Percentiles rank a stretch among this genome's conserved stretches.
Conservation (phyloP, 148 eudicot species). For the Cornus florida region DNA sequence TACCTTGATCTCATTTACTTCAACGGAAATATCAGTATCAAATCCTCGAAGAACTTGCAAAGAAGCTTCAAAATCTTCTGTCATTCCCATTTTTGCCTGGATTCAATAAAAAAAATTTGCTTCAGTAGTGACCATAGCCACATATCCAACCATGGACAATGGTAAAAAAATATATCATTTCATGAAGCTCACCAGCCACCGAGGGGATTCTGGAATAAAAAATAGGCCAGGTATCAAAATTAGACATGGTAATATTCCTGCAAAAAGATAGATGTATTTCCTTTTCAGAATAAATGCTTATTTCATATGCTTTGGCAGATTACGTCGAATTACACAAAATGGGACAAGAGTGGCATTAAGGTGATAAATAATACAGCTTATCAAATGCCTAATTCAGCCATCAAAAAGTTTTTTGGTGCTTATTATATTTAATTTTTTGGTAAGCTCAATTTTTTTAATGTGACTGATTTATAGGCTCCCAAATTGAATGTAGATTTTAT, state of each 20-base stretch:
- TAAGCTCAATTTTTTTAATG: no score
- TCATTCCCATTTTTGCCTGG: constrained; percentile 95
- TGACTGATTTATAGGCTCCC: no score
- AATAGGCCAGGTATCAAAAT: constrained; percentile 91
- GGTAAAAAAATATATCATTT: background rate
- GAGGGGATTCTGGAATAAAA: constrained; percentile 97
- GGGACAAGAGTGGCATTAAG: background rate
- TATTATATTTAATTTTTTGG: background rate
- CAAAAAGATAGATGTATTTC: constrained; percentile 11
- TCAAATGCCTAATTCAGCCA: background rate
- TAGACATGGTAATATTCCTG: constrained; percentile 88
- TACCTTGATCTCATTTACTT: constrained; percentile 44
- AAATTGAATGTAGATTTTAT: no score
- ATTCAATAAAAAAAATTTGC: constrained; percentile 7
- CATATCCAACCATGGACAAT: background rate
- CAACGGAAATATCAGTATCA: constrained; percentile 37
- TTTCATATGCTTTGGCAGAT: background rate
- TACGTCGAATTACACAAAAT: background rate
- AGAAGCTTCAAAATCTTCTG: constrained; percentile 91
- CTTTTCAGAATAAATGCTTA: background rate
- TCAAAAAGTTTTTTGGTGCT: background rate
- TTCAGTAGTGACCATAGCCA: constrained; percentile 6
- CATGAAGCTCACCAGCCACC: constrained; percentile 82
- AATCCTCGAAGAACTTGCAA: constrained; percentile 97
- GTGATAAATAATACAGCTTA: background rate